Percentiles rank a stretch among this genome's conserved stretches.
Evolutionary conservation across 176 grass and related monocot genomes (phyloP).

Genomic region (Metroxylon sagu): DNA sequence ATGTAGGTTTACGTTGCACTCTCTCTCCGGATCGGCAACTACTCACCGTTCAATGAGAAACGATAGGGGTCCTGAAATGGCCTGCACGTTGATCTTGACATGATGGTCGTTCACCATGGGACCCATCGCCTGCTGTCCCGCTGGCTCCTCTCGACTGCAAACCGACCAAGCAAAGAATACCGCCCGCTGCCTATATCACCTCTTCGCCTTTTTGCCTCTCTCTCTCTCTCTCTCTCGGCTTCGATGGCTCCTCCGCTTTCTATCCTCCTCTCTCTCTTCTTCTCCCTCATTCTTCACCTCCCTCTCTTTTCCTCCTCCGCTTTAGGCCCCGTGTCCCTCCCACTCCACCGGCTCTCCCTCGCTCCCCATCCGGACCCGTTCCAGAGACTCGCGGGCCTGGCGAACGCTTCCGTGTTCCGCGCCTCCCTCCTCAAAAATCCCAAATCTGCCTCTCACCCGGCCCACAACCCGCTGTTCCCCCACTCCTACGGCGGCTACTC

Average conservation of each 20-base stretch:
- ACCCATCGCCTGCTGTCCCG: too few relatives aligned
- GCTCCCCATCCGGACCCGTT: constrained; percentile 23
- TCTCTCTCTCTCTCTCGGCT: neutral
- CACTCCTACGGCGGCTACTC: constrained; percentile 92
- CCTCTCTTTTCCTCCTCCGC: constrained; percentile 23
- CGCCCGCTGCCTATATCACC: too few relatives aligned
- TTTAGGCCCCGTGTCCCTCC: constrained; percentile 7
- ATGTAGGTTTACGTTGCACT: too few relatives aligned
- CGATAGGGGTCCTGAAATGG: too few relatives aligned
- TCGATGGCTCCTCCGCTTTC: constrained; percentile 3
- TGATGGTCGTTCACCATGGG: too few relatives aligned
- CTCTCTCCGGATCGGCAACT: too few relatives aligned
- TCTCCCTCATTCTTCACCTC: constrained; percentile 2
- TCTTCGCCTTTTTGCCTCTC: neutral
- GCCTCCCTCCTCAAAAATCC: constrained; percentile 30
- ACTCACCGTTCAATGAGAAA: too few relatives aligned
- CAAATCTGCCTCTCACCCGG: neutral
- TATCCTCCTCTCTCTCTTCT: constrained; percentile 1
- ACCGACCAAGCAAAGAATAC: too few relatives aligned
- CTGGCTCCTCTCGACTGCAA: too few relatives aligned
- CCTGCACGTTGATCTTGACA: too few relatives aligned
- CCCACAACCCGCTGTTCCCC: constrained; percentile 39
- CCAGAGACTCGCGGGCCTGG: constrained; percentile 16
- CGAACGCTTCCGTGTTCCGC: constrained; percentile 42
- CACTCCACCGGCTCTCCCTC: neutral